Conservation (phyloP, 495 filamentous ascomycete species). For the Aspergillus egyptiacus region DNA sequence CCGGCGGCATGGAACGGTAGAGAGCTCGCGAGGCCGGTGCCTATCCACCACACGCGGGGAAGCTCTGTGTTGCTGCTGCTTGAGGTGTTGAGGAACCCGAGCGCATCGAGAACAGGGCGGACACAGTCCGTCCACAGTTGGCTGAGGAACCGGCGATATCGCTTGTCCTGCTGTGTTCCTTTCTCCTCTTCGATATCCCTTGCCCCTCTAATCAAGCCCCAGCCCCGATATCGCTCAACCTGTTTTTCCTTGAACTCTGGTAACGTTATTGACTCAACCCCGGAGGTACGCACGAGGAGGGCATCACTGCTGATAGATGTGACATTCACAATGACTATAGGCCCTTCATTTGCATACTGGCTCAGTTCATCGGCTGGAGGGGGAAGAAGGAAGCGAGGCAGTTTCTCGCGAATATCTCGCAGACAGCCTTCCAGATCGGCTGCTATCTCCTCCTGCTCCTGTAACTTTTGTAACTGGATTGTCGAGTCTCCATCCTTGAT, state of each 20-base stretch:
- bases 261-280: neutral
- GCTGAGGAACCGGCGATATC: neutral
- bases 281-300: neutral
- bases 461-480: neutral
- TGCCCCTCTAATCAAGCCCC: neutral
- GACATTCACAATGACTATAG: neutral
- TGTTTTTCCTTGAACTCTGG: neutral
- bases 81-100: neutral
- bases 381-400: neutral
- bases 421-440: neutral
- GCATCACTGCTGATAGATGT: neutral
- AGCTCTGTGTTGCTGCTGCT: neutral
- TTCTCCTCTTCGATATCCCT: neutral
- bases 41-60: neutral
- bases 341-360: neutral
- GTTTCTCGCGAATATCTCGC: neutral
- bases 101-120: neutral
- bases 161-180: neutral
- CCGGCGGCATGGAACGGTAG: constrained; percentile 2
- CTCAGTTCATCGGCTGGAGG: neutral
- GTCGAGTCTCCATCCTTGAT: neutral
- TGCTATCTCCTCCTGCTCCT: neutral
- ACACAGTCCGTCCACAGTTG: neutral
- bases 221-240: neutral
- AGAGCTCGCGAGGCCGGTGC: neutral